Evolutionary conservation across 352 stramenopile species (phyloP).

Genomic region (Phytophthora europaea): DNA sequence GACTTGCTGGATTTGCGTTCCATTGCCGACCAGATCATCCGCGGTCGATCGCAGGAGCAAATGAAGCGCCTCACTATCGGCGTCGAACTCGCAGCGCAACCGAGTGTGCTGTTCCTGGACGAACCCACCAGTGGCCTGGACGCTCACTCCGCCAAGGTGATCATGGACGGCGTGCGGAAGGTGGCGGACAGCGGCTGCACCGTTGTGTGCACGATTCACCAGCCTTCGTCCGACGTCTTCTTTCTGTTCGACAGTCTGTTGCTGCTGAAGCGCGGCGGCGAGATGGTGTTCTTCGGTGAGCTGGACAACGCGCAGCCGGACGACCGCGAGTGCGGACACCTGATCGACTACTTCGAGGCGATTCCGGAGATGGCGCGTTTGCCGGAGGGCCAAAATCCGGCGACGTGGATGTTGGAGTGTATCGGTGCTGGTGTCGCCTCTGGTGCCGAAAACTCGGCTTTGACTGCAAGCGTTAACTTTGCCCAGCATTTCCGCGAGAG

Average conservation of each 20-base stretch:
- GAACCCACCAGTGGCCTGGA: conserved; percentile 91
- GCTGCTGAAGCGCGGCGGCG: conserved; percentile 72
- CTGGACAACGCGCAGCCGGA: conserved; percentile 15
- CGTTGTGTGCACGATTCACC: conserved; percentile 23
- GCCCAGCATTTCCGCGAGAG: conserved; percentile 40
- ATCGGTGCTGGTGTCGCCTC: conserved; percentile 51
- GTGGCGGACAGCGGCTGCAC: no score
- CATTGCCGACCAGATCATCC: conserved; percentile 52
- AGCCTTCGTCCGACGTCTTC: conserved; percentile 40
- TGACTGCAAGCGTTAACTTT: conserved; percentile 34
- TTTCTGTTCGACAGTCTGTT: conserved; percentile 82
- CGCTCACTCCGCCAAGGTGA: conserved; percentile 65
- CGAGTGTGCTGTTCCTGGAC: conserved; percentile 88
- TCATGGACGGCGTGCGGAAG: no score
- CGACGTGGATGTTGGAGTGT: conserved; percentile 87
- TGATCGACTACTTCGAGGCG: conserved; percentile 56
- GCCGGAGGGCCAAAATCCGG: conserved; percentile 51
- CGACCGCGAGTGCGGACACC: conserved; percentile 20
- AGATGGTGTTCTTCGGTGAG: conserved; percentile 69
- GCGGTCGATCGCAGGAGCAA: conserved; percentile 51
- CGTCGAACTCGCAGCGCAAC: conserved; percentile 91
- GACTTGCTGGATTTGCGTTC: conserved; percentile 32
- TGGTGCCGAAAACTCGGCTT: no score
- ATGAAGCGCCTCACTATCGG: conserved; percentile 85
- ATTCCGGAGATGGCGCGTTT: conserved; percentile 35